These are phyloP conservation scores for Nitzschia palea DNA, from an alignment of 108 stramenopile genomes.

Conservation along the genomic window DNA sequence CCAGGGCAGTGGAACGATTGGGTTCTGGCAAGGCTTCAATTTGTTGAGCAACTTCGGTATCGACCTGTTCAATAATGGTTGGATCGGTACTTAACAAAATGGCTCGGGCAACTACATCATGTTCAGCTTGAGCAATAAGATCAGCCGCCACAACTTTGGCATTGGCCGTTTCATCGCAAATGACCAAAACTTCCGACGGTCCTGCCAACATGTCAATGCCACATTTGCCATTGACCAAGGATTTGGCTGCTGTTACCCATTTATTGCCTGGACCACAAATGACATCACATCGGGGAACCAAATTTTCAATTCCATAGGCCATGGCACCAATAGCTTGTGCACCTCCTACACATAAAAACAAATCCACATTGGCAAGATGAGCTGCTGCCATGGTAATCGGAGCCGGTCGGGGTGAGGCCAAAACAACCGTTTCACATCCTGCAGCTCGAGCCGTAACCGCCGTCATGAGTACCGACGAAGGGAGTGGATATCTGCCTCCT, in stretches of 20 bases:
- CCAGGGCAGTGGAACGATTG: constrained; percentile 80
- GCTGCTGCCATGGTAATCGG: constrained; percentile 95
- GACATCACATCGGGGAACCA: constrained; percentile 81
- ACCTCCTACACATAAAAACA: constrained; percentile 90
- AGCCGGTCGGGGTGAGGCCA: constrained; percentile 89
- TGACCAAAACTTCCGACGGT: constrained; percentile 96
- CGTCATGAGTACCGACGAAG: constrained; percentile 98
- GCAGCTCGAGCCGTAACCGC: constrained; percentile 96
- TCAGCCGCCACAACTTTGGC: constrained; percentile 95
- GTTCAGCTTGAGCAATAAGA: constrained; percentile 98
- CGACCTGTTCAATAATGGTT: constrained; percentile 67
- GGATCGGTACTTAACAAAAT: constrained; percentile 78
- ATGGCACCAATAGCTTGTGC: constrained; percentile 95
- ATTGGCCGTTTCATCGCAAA: constrained; percentile 93
- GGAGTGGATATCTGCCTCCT: constrained; percentile 97
- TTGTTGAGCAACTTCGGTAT: constrained; percentile 69
- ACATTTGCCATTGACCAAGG: constrained; percentile 88
- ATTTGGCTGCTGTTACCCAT: constrained; percentile 99
- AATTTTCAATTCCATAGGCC: constrained; percentile 83
- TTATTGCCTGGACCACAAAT: constrained; percentile 99
- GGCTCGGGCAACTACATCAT: constrained; percentile 96
- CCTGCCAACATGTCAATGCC: constrained; percentile 99
- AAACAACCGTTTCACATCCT: constrained; percentile 90
- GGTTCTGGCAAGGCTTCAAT: constrained; percentile 85
- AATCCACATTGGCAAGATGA: constrained; percentile 84